Percentiles rank a stretch among this genome's conserved stretches.
Evolutionary conservation across 2,329 filamentous ascomycete genomes (phyloP).

Genomic region (Colletotrichum chlorophyti): DNA sequence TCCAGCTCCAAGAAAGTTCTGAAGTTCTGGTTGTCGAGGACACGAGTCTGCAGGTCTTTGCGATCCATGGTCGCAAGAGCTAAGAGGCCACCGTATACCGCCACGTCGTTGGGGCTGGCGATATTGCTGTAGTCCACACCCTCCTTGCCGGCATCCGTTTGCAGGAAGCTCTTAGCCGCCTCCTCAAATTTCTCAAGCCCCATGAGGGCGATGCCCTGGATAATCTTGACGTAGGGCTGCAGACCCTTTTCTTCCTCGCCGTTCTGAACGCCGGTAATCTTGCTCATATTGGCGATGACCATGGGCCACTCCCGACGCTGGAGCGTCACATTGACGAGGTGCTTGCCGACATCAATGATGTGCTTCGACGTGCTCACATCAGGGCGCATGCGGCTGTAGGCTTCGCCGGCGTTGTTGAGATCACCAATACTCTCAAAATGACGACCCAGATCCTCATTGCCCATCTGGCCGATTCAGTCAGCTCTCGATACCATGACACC

Average conservation of each 20-base stretch:
- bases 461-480: constrained; percentile 71
- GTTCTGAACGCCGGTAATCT: constrained; percentile 63
- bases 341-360: constrained; percentile 81
- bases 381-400: constrained; percentile 87
- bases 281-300: constrained; percentile 65
- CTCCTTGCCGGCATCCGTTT: constrained; percentile 52
- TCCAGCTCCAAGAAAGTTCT: constrained; percentile 90
- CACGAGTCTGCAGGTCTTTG: constrained; percentile 72
- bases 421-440: constrained; percentile 84
- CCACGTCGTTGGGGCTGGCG: constrained; percentile 84
- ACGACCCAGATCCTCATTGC: constrained; percentile 87
- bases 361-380: constrained; percentile 86
- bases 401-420: constrained; percentile 73
- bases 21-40: constrained; percentile 83
- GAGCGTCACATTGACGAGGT: constrained; percentile 77
- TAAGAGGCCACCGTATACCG: constrained; percentile 88
- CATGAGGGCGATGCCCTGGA: constrained; percentile 58
- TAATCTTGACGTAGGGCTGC: constrained; percentile 59
- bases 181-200: constrained; percentile 57
- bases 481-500: background rate
- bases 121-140: constrained; percentile 70
- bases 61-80: constrained; percentile 91
- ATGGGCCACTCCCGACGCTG: constrained; percentile 80
- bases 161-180: constrained; percentile 76
- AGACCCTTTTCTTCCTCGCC: constrained; percentile 55